Base-by-base conservation (phyloP, 352 stramenopile species). In the Phytophthora boehmeriae region DNA sequence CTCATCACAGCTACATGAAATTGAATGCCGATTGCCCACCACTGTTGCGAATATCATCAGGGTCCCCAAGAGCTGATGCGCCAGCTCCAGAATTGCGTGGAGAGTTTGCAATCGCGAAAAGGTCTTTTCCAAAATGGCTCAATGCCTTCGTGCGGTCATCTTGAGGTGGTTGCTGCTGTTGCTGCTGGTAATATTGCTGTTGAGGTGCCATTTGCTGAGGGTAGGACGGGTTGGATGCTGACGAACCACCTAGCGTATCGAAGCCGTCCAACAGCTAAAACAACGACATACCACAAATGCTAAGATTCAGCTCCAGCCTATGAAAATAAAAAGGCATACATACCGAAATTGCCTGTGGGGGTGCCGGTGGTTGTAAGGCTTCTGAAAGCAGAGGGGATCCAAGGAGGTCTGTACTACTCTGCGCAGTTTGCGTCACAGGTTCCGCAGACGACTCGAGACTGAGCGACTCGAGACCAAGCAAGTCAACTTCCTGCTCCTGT, bases 31-130 rank as follows among this genome's bases (percentile, higher is more conserved):
- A 95, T 48, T 92, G 83, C 42, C 87, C 76, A 17, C 66, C 55
- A 59, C 53, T 66, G 34, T 58, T 22, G 17, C 64, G 55, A 20
- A 54, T 35, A 19, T 49, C 54, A 55, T 76, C 66, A 51, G 27
- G n/a, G 22, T 11, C 27, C 4, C 36, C 52, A 56, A 55, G 22
- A 25, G 47, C 44, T 4, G 66, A 30, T 25, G 67, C 42, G 6
- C 42, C 57, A 64, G 62, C 64, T 39, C 36, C 62, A 53, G 66
- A 54, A 56, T 55, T 76, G 19, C 85, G 83, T 16, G 87, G 85
- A 13, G 87, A 96, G 63, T 94, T 94, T 54, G 82, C 85, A 55
- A 93, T 88, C 14, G 85, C 88, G 56, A 94, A 96, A 3, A 96
- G 62, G 35, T 93, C 87, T 66, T 94, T 96, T 41, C 85, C 85